Percentiles rank a stretch among this genome's conserved stretches.
phyloP scores from a whole-genome alignment of 306 rosid genomes.

The Trifolium pratense region DNA sequence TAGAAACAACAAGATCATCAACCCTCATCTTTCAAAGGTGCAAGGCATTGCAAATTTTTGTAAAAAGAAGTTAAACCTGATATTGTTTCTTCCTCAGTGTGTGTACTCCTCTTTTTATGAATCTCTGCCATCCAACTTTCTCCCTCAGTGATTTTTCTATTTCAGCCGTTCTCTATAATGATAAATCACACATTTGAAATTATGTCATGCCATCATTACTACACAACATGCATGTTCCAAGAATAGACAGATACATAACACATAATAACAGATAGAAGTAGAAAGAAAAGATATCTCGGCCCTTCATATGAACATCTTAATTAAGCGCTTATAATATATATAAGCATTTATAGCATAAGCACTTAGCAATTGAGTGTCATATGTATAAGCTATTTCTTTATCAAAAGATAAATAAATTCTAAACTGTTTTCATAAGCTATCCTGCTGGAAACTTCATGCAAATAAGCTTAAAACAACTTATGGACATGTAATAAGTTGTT shows the following conservation, averaged over 20 bases:
- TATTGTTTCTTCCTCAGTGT: conserved; percentile 77
- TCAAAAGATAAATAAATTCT: neutral
- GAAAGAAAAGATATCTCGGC: conserved; percentile 18
- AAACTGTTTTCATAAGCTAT: neutral
- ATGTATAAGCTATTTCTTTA: neutral
- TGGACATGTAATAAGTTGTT: neutral
- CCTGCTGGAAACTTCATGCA: neutral
- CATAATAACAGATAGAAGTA: neutral
- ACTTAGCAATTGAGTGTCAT: too few species aligned
- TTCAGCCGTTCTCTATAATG: conserved; percentile 65
- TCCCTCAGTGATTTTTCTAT: conserved; percentile 65
- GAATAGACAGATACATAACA: conserved; percentile 21
- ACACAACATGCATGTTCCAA: conserved; percentile 29
- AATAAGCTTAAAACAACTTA: neutral
- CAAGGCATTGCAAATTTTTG: conserved; percentile 1
- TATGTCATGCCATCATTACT: conserved; percentile 31
- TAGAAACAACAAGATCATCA: conserved; percentile 48
- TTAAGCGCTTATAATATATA: neutral
- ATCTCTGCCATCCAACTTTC: conserved; percentile 78
- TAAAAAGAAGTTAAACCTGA: conserved; percentile 59
- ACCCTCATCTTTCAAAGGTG: conserved; percentile 17
- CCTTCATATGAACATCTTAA: neutral
- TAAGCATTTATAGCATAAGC: neutral
- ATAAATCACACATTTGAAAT: conserved; percentile 38
- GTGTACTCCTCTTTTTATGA: conserved; percentile 80